A percentile compares a stretch with the other conserved stretches of the same genome.
Conservation (phyloP, 140 eudicot genomes). For the Stevia rebaudiana region DNA sequence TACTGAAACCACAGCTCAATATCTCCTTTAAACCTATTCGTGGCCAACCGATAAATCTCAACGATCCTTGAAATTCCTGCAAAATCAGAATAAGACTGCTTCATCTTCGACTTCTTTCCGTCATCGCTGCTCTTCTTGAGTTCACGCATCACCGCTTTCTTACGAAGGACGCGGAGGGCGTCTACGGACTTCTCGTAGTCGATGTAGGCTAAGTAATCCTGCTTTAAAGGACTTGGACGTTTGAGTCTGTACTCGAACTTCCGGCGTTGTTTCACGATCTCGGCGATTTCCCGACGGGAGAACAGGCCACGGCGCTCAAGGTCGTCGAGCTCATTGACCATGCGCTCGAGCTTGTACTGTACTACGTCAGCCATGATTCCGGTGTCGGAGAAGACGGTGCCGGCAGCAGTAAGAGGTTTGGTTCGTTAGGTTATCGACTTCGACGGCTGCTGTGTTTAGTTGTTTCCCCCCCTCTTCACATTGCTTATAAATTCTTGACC, state of each 20-base stretch:
- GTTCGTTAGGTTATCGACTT: slow-evolving; percentile 15
- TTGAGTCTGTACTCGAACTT: slow-evolving; percentile 81
- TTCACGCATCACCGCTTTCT: slow-evolving; percentile 35
- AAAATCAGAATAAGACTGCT: slow-evolving; percentile 51
- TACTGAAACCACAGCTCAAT: slow-evolving; percentile 80
- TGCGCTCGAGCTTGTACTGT: slow-evolving; percentile 79
- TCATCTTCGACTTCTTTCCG: slow-evolving; percentile 29
- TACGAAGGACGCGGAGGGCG: slow-evolving; percentile 47
- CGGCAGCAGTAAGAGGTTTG: neutral
- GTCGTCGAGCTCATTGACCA: slow-evolving; percentile 86
- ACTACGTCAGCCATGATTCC: slow-evolving; percentile 85
- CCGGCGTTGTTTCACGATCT: slow-evolving; percentile 69
- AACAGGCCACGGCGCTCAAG: slow-evolving; percentile 64
- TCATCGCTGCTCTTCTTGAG: slow-evolving; percentile 26
- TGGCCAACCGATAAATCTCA: slow-evolving; percentile 64
- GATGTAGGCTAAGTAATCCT: slow-evolving; percentile 63
- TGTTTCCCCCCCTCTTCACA: neutral
- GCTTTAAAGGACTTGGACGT: slow-evolving; percentile 72
- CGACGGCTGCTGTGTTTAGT: neutral
- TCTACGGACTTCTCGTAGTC: slow-evolving; percentile 73
- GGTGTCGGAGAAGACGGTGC: neutral
- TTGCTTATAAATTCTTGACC: neutral
- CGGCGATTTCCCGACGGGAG: slow-evolving; percentile 61
- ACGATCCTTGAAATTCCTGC: slow-evolving; percentile 64
- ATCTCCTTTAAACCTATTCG: slow-evolving; percentile 85